Base-by-base conservation (phyloP, 305 asterid species). In the Lippia alba region DNA sequence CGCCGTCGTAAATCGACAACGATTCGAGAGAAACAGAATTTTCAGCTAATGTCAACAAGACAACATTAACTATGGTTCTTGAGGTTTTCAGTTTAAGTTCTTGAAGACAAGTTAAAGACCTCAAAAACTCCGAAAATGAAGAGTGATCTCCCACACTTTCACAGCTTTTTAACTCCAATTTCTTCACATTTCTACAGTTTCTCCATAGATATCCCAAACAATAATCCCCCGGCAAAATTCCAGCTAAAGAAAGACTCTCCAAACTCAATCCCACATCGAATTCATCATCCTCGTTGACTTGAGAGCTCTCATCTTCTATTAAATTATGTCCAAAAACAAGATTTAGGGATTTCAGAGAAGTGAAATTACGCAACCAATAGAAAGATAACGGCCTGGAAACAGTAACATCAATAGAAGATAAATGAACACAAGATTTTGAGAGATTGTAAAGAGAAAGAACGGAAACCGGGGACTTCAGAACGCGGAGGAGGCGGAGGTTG, bases 1-100 rank as follows among this genome's bases (percentile, higher is more conserved):
- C 92, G 18, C 98, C 97, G 70, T 92, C 97, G 61, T 92, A 81
- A 24, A 90, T 59, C 74, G 83, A 33, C 17, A 92, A 41, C 17
- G 92, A 84, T 19, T 71, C 76, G 30, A 92, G 69, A 70, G 86
- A 79, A 69, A 63, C 72, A 48, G 67, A 83, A 50, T 55, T 61
- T n/a, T 84, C 89, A 10, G 85, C 75, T 20, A 92, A 74, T 58
- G 75, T 85, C 14, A 84, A 46, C 62, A 90, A 39, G 14, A 92
- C 84, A 5, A 85, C 76, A 67, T 84, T 87, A 57, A 75, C 79
- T 71, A 85, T 75, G 40, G 82, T 66, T 67, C 97, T 80, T 41
- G 91, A 88, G 15, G 81, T 75, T 80, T 90, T 81, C 64, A 92
- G 66, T 56, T 90, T 92, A 60, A 92, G 67, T 70, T 83, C 79